Conservation (phyloP, 768 basidiomycete species). For the Fibroporia radiculosa region DNA sequence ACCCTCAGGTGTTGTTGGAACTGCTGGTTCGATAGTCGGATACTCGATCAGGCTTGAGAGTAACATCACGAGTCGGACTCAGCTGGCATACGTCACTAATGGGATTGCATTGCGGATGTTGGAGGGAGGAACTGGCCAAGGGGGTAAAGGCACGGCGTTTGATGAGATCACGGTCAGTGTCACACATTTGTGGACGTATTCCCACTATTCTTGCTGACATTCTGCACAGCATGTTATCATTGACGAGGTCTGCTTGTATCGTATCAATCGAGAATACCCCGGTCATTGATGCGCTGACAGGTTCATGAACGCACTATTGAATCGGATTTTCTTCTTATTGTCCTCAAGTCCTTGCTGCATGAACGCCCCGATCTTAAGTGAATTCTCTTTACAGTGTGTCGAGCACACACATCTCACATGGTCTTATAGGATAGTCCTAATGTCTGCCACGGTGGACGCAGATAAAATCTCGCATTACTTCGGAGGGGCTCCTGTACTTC, state of each 20-base stretch:
- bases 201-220: background rate
- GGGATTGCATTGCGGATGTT: conserved; percentile 96
- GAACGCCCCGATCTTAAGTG: conserved; percentile 82
- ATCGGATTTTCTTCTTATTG: conserved; percentile 93
- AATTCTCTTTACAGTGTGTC: conserved; percentile 12
- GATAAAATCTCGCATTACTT: conserved; percentile 87
- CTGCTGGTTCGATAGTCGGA: conserved; percentile 73
- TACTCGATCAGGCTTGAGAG: conserved; percentile 93
- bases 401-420: background rate
- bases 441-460: conserved; percentile 95
- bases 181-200: background rate
- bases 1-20: conserved; percentile 67
- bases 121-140: conserved; percentile 70
- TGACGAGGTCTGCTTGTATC: conserved; percentile 84
- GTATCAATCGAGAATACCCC: no score
- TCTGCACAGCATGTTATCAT: conserved; percentile 95
- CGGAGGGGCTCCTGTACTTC: conserved; percentile 75
- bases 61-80: conserved; percentile 71
- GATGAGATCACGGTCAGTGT: conserved; percentile 85
- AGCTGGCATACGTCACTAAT: conserved; percentile 81
- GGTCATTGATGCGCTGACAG: conserved; percentile 25
- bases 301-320: conserved; percentile 97
- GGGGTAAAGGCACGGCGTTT: conserved; percentile 71
- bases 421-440: conserved; percentile 71
- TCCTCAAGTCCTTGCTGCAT: conserved; percentile 74